A percentile compares a stretch with the other conserved stretches of the same genome.
Evolutionary conservation across 2,329 filamentous ascomycete species (phyloP).

Genomic region (Thielaviopsis musarum): DNA sequence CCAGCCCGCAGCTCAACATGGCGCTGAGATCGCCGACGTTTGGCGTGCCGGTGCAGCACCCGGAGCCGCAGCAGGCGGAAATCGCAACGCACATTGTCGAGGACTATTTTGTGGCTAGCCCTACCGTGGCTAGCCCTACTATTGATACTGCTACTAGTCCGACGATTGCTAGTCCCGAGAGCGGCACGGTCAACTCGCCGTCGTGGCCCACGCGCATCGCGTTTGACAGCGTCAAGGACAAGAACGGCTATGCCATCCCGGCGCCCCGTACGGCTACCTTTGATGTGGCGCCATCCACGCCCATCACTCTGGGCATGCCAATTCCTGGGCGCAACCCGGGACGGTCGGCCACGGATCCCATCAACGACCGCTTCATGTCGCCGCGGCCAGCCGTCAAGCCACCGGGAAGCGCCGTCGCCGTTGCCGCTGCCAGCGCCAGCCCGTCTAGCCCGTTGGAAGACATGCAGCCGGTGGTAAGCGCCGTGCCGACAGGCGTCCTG

Average conservation of each 20-base stretch:
- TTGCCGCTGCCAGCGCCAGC: background rate
- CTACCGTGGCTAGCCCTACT: constrained; percentile 4
- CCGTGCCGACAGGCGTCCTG: background rate
- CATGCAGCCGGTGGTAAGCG: background rate
- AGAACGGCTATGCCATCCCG: constrained; percentile 4
- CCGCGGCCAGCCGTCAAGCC: constrained; percentile 1
- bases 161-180: too few relatives aligned
- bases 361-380: background rate
- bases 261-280: background rate
- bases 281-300: background rate
- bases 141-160: background rate
- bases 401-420: constrained; percentile 1
- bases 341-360: background rate
- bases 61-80: background rate
- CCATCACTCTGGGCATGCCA: background rate
- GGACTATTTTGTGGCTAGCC: background rate
- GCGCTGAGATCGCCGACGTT: constrained; percentile 7
- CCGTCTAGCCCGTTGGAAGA: background rate
- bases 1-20: constrained; percentile 5
- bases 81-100: background rate
- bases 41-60: background rate
- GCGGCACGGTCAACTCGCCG: background rate
- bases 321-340: background rate
- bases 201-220: constrained; percentile 4
- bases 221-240: constrained; percentile 6